phyloP scores from a whole-genome alignment of 179 eudicot genomes.

The Silene vulgaris region DNA sequence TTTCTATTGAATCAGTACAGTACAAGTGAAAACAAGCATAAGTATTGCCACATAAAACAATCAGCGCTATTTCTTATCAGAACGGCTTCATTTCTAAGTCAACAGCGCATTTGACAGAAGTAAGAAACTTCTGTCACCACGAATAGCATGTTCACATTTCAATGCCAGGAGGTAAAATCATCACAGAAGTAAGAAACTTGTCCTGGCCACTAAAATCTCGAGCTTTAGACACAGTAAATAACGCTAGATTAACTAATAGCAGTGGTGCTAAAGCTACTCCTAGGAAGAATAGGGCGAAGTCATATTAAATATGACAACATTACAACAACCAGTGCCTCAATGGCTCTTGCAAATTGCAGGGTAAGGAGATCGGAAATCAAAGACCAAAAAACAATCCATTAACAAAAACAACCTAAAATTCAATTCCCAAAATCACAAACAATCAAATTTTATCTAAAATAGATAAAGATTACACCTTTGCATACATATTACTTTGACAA shows the following conservation, averaged over 20 bases:
- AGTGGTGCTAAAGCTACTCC: too few relatives aligned
- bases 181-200: constrained; percentile 9
- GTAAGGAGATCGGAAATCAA: too few relatives aligned
- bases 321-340: background rate
- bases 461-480: constrained; percentile 40
- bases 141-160: constrained; percentile 93
- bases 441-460: background rate
- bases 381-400: background rate
- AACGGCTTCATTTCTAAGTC: background rate
- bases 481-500: too few relatives aligned
- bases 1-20: constrained; percentile 77
- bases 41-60: background rate
- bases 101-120: background rate
- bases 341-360: too few relatives aligned
- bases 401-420: constrained; percentile 9
- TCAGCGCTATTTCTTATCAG: background rate
- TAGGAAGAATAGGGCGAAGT: too few relatives aligned
- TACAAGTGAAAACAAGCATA: background rate
- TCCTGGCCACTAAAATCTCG: too few relatives aligned
- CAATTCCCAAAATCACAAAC: constrained; percentile 3
- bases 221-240: background rate
- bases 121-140: constrained; percentile 93
- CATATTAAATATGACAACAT: background rate
- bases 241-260: background rate
- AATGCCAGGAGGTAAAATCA: constrained; percentile 44